These are phyloP conservation scores for Pseudozyma thailandica DNA, from an alignment of 1,284 basidiomycete species.

Conservation along the genomic window DNA sequence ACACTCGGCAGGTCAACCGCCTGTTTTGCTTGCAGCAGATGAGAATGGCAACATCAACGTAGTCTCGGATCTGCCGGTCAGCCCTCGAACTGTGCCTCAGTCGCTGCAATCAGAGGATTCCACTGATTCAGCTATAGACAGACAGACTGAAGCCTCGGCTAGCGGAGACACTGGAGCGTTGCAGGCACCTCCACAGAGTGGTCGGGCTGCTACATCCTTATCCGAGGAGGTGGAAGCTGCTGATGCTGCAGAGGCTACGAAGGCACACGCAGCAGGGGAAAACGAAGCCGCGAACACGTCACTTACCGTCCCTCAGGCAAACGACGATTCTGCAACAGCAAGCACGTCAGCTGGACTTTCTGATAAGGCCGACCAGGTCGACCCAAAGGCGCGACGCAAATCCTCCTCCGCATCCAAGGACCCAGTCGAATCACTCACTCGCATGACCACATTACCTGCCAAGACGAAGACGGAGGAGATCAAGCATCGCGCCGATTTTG, in stretches of 20 bases:
- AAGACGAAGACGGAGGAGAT: constrained; percentile 82
- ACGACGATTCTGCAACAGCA: neutral
- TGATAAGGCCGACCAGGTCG: constrained; percentile 44
- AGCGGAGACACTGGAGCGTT: too few relatives aligned
- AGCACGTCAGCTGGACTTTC: constrained; percentile 21
- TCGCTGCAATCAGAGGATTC: too few relatives aligned
- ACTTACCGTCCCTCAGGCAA: neutral
- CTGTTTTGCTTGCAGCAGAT: constrained; percentile 32
- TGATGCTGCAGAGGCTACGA: constrained; percentile 11
- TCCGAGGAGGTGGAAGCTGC: constrained; percentile 31
- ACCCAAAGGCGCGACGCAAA: constrained; percentile 29
- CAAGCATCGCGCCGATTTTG: constrained; percentile 87
- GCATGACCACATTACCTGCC: constrained; percentile 84
- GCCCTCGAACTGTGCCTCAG: constrained; percentile 16
- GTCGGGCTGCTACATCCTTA: constrained; percentile 14
- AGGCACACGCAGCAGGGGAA: neutral
- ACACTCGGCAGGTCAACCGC: constrained; percentile 4
- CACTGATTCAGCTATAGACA: too few relatives aligned
- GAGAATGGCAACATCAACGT: constrained; percentile 46
- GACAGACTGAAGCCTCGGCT: too few relatives aligned
- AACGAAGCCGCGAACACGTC: neutral
- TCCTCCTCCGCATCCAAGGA: constrained; percentile 57
- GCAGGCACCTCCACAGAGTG: too few relatives aligned
- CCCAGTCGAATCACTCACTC: constrained; percentile 70
- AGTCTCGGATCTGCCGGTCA: constrained; percentile 21